These are phyloP conservation scores for Rhododendron molle DNA, from an alignment of 148 eudicot genomes.

Conservation along the genomic window DNA sequence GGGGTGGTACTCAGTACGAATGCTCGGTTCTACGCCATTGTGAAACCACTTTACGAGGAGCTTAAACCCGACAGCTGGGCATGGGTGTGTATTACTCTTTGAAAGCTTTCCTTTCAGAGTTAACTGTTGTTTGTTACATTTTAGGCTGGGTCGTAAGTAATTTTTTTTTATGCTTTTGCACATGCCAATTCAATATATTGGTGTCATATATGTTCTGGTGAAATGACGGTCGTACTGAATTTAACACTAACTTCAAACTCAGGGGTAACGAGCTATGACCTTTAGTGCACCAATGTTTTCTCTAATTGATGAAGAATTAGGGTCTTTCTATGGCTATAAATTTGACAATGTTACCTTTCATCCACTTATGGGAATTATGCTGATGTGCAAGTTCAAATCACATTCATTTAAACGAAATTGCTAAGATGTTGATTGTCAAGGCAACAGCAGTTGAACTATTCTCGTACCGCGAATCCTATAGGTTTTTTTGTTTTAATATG, in stretches of 20 bases:
- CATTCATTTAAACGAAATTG: neutral
- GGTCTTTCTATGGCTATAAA: neutral
- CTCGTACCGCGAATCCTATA: too few species aligned
- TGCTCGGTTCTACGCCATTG: conserved; percentile 84
- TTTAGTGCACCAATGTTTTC: neutral
- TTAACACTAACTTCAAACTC: neutral
- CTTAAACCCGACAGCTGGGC: conserved; percentile 63
- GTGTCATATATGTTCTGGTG: neutral
- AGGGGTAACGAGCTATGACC: neutral
- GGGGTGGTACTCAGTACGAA: conserved; percentile 91
- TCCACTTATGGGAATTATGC: neutral
- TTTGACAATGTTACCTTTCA: neutral
- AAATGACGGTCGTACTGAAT: neutral
- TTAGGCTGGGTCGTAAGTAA: neutral
- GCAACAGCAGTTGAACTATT: neutral
- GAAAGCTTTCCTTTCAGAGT: neutral
- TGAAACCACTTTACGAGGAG: conserved; percentile 71
- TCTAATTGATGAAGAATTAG: neutral
- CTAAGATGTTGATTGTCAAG: neutral
- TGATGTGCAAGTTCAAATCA: neutral
- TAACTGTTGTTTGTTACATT: neutral
- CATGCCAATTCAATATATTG: neutral
- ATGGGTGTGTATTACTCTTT: conserved; percentile 57
- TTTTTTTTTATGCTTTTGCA: neutral
- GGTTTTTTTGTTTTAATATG: neutral